Evolutionary conservation across 2,329 filamentous ascomycete genomes (phyloP), one percentile per base, ranked within the genome.

Genomic region (Chaetothyriales sp.): DNA sequence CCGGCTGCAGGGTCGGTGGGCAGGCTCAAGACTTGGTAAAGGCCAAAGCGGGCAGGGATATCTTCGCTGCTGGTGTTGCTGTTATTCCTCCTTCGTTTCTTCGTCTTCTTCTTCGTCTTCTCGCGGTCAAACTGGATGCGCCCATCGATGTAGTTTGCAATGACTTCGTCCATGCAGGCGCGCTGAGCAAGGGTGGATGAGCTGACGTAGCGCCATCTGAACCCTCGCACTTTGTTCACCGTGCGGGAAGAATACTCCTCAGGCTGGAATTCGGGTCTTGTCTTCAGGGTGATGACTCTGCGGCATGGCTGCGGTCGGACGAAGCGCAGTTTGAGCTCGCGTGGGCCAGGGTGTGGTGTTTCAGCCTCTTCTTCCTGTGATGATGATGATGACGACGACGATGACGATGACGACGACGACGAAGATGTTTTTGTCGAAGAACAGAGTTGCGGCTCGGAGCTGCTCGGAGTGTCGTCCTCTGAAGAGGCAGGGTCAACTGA

Each of bases 181-280:
- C 58, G 53, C 49, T 60, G 46, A 5, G 52, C 48, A 12, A 60
- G 12, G 22, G 53, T 57, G 12, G 58, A 58, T 5, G 47, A 18
- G 10, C 18, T 44, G 4, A 56, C 44, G 45, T 55, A 57, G 19
- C 57, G 56, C 45, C 53, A 60, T 10, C 32, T 46, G 50, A 60
- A 60, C 9, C 58, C 58, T 42, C 50, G 48, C 19, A 52, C 44
- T n/a, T 32, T 36, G 43, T 51, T 51, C n/a, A 59, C 26, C n/a
- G 46, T 49, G 5, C 49, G 48, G 46, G 51, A 46, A 18, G 52
- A 52, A 15, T 55, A 49, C 7, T 54, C 49, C 3, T 44, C 43
- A 9, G 50, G 55, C 36, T 52, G 44, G 47, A 48, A 55, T 8
- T 12, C 25, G n/a, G 45, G 39, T 5, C 10, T 49, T 10, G 44